Evolutionary conservation across 768 basidiomycete species (phyloP).

Genomic region (Tricholoma saponaceum): DNA sequence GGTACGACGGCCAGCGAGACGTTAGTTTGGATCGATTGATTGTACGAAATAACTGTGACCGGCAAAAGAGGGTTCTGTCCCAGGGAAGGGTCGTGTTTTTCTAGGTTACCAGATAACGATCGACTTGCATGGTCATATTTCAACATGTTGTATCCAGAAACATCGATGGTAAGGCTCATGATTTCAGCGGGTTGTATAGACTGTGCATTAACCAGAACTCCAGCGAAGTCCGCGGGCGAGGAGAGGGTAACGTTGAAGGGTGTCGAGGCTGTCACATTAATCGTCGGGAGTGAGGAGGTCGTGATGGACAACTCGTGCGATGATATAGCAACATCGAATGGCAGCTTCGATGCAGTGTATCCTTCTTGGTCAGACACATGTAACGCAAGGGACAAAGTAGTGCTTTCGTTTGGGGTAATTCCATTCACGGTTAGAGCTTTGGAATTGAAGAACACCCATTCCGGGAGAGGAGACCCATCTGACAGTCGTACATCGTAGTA

Average conservation of each 20-base stretch:
- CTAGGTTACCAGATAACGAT: constrained; percentile 65
- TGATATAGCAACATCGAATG: constrained; percentile 67
- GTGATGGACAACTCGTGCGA: constrained; percentile 60
- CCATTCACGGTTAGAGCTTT: constrained; percentile 73
- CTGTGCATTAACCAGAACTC: constrained; percentile 59
- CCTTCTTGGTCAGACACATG: constrained; percentile 72
- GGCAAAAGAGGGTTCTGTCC: constrained; percentile 41
- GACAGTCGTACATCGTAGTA: constrained; percentile 62
- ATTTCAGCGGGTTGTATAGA: constrained; percentile 59
- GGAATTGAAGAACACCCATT: constrained; percentile 73
- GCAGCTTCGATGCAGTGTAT: constrained; percentile 54
- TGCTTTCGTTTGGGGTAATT: constrained; percentile 55
- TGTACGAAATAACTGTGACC: constrained; percentile 61
- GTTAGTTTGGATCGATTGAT: constrained; percentile 62
- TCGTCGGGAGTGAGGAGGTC: constrained; percentile 45
- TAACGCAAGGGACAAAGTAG: constrained; percentile 48
- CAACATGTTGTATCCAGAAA: constrained; percentile 52
- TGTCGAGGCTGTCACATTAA: constrained; percentile 65
- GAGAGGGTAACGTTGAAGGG: constrained; percentile 48
- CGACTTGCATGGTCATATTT: constrained; percentile 51
- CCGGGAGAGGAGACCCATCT: constrained; percentile 68
- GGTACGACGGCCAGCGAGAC: constrained; percentile 64
- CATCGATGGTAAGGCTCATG: constrained; percentile 52
- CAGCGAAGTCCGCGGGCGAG: constrained; percentile 56
- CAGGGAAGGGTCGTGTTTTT: constrained; percentile 33